These are phyloP conservation scores for Fusarium albosuccineum DNA, from an alignment of 2,329 filamentous ascomycete species.

Conservation along the genomic window DNA sequence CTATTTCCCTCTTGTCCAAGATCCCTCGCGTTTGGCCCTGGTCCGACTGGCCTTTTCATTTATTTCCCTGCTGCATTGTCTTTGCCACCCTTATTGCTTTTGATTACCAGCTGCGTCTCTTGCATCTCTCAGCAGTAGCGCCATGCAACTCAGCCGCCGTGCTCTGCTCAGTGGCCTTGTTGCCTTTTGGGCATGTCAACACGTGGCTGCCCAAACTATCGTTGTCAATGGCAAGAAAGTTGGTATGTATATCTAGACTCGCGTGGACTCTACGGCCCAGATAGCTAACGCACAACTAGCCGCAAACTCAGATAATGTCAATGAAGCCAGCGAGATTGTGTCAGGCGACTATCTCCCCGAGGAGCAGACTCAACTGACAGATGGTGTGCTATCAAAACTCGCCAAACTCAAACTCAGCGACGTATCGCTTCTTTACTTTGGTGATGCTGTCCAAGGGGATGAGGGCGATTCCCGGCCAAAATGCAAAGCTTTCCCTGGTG, in stretches of 20 bases:
- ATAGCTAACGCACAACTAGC: neutral
- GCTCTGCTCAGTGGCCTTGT: slow-evolving; percentile 19
- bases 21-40: neutral
- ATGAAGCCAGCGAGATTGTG: slow-evolving; percentile 23
- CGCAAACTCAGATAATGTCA: slow-evolving; percentile 17
- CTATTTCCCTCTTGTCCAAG: too few species aligned
- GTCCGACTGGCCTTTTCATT: neutral
- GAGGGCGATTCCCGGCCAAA: neutral
- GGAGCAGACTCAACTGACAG: slow-evolving; percentile 37
- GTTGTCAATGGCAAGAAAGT: slow-evolving; percentile 27
- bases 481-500: slow-evolving; percentile 54
- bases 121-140: neutral
- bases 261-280: too few species aligned
- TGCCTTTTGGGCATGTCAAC: slow-evolving; percentile 14
- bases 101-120: neutral
- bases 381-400: slow-evolving; percentile 22
- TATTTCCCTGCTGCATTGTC: neutral
- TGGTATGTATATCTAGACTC: slow-evolving; percentile 6
- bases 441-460: neutral
- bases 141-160: slow-evolving; percentile 29
- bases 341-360: slow-evolving; percentile 31
- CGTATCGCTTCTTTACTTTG: slow-evolving; percentile 26
- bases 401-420: slow-evolving; percentile 26
- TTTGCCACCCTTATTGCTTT: neutral
- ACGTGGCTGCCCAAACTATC: slow-evolving; percentile 27